Base-by-base conservation (phyloP, 805 yeast species). In the Danielozyma ontarioensis region DNA sequence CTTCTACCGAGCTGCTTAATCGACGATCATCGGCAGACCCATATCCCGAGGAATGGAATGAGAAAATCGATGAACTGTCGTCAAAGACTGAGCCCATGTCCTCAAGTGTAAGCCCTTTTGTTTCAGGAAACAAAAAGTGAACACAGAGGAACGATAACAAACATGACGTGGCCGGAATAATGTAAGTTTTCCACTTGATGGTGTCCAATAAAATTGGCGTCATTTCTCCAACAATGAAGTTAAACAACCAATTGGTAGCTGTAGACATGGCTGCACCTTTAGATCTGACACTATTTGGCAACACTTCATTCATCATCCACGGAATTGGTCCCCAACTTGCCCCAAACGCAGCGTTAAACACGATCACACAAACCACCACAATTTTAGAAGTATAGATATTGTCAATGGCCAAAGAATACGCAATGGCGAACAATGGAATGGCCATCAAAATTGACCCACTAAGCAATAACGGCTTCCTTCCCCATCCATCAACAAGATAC, bases 261-360 rank as follows among this genome's bases (percentile, higher is more conserved):
- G 96, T 88, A 1, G 95, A 82, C 41, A 86, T 64, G 2, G 95
- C 85, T 0, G 95, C 94, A 37, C 96, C 95, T 47, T 87, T 83
- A 3, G 95, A 86, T 34, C 97, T 73, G 8, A 87, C 86, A 13
- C 80, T 69, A 41, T 84, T 73, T 0, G 96, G 96, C 34, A 88
- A 72, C 31, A 89, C 86, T 59, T 86, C 96, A 40, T 85, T 81
- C 45, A 89, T 86, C 55, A 82, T 78, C 96, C 96, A 87, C 10
- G 95, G 95, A 34, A 88, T 79, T 3, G 96, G 95, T 7, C 96
- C 97, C 95, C 96, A 89, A 34, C 90, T 80, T 50, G 77, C 78
- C 13, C 96, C 96, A 60, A 88, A 88, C 3, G 79, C 78, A 1
- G 94, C 84, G 50, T 86, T 88, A 64, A 80, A 85, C 12, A 85